Conservation (phyloP, 176 grass and related monocot genomes). For the Musa schizocarpa region DNA sequence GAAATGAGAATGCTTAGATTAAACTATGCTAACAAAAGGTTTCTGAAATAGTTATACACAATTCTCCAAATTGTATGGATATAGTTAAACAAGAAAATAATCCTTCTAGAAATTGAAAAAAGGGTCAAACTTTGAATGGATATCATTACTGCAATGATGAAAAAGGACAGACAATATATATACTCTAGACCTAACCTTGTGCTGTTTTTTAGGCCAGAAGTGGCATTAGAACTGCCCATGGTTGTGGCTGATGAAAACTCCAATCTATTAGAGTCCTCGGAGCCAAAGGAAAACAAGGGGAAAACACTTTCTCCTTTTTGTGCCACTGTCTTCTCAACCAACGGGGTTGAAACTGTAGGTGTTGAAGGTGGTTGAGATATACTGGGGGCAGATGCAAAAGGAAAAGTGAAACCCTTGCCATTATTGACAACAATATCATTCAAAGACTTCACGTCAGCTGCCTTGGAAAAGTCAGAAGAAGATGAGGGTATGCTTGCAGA, state of each 20-base stretch:
- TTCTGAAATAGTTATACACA: no score
- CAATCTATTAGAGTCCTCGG: conserved; percentile 19
- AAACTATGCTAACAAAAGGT: no score
- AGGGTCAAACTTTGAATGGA: no score
- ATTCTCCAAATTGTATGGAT: no score
- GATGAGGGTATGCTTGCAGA: conserved; percentile 16
- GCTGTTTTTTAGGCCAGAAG: conserved; percentile 7
- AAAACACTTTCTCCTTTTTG: conserved; percentile 12
- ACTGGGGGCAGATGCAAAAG: conserved; percentile 16
- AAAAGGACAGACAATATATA: not conserved
- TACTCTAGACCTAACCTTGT: conserved; percentile 20
- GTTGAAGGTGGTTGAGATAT: conserved; percentile 16
- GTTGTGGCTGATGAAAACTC: conserved; percentile 23
- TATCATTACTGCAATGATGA: not conserved
- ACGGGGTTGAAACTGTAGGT: conserved; percentile 4
- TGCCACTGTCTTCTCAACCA: conserved; percentile 13
- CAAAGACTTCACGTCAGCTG: conserved; percentile 26
- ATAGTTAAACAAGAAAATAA: no score
- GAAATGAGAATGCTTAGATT: no score
- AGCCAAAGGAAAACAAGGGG: conserved; percentile 30
- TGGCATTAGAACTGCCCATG: not conserved
- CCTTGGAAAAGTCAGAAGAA: conserved; percentile 31
- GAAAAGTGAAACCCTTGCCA: conserved; percentile 31
- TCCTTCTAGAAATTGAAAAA: no score
- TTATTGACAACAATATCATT: conserved; percentile 18